Conservation (phyloP, 345 rosid genomes). For the Carallia brachiata region DNA sequence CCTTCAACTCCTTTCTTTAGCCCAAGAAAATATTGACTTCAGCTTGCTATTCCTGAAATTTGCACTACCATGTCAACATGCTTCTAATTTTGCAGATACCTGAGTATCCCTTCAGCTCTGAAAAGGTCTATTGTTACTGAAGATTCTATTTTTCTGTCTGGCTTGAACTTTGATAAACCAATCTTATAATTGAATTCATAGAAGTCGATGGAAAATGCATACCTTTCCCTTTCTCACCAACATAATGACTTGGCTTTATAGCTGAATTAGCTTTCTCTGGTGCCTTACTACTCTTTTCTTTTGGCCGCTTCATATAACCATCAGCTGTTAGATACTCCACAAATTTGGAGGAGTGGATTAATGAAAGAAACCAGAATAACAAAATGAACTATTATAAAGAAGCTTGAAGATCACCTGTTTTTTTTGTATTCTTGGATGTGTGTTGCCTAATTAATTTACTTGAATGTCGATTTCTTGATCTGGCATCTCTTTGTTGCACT, state of each 20-base stretch:
- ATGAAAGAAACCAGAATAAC: not conserved
- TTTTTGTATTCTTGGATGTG: conserved; percentile 23
- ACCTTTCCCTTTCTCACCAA: conserved; percentile 12
- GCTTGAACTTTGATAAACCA: not conserved
- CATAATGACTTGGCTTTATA: conserved; percentile 12
- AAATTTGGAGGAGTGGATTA: conserved; percentile 3
- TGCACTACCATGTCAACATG: not conserved
- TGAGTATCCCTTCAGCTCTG: no score
- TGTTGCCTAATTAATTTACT: not conserved
- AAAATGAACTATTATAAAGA: not conserved
- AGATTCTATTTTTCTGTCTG: not conserved
- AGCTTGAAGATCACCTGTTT: conserved; percentile 10
- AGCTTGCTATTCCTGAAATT: conserved; percentile 19
- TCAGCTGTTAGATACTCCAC: conserved; percentile 5
- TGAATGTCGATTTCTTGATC: conserved; percentile 7
- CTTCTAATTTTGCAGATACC: not conserved
- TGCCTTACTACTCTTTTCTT: conserved; percentile 6
- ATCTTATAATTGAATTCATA: not conserved
- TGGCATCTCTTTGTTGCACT: conserved; percentile 2
- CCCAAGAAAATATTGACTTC: conserved; percentile 22
- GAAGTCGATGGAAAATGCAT: not conserved
- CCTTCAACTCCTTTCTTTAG: conserved; percentile 7
- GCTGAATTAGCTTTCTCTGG: conserved; percentile 6
- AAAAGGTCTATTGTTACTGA: not conserved
- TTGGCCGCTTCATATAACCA: conserved; percentile 10